Evolutionary conservation across 2,329 filamentous ascomycete species (phyloP).

Genomic region (Epichloe amarillans): DNA sequence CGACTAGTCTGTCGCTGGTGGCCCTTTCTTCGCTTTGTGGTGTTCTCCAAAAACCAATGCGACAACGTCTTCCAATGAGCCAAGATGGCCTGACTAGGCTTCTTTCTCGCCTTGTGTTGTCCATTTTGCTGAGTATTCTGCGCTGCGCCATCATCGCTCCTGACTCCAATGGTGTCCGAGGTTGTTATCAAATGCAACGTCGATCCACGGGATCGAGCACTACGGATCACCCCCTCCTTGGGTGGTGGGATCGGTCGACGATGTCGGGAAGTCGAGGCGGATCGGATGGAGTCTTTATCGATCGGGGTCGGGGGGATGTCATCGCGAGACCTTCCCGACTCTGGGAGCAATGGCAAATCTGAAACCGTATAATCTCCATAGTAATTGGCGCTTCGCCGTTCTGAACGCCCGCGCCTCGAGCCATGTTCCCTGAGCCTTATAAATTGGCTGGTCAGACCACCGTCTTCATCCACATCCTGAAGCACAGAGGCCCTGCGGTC

Average conservation of each 20-base stretch:
- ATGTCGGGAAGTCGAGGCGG: slow-evolving; percentile 62
- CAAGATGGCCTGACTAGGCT: slow-evolving; percentile 44
- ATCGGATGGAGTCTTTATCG: slow-evolving; percentile 66
- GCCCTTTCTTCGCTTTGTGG: slow-evolving; percentile 36
- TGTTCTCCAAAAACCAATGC: slow-evolving; percentile 48
- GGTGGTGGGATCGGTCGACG: slow-evolving; percentile 69
- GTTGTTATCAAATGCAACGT: slow-evolving; percentile 76
- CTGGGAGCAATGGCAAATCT: slow-evolving; percentile 66
- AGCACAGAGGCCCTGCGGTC: slow-evolving; percentile 68
- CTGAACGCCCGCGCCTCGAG: slow-evolving; percentile 59
- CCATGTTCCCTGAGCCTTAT: slow-evolving; percentile 30
- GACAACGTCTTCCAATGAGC: slow-evolving; percentile 52
- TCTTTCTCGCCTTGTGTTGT: slow-evolving; percentile 37
- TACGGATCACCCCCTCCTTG: slow-evolving; percentile 61
- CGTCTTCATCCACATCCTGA: slow-evolving; percentile 68
- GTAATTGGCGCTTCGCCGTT: slow-evolving; percentile 58
- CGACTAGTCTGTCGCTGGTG: slow-evolving; percentile 38
- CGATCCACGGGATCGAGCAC: slow-evolving; percentile 64
- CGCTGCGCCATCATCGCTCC: slow-evolving; percentile 11
- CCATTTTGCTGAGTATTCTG: slow-evolving; percentile 14
- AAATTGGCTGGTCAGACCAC: slow-evolving; percentile 34
- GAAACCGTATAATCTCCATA: slow-evolving; percentile 50
- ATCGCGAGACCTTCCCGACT: slow-evolving; percentile 32
- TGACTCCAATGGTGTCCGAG: slow-evolving; percentile 32
- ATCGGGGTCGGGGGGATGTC: slow-evolving; percentile 52